These are phyloP conservation scores for Thraustochytrium sp. DNA, from an alignment of 352 stramenopile species.

Conservation along the genomic window DNA sequence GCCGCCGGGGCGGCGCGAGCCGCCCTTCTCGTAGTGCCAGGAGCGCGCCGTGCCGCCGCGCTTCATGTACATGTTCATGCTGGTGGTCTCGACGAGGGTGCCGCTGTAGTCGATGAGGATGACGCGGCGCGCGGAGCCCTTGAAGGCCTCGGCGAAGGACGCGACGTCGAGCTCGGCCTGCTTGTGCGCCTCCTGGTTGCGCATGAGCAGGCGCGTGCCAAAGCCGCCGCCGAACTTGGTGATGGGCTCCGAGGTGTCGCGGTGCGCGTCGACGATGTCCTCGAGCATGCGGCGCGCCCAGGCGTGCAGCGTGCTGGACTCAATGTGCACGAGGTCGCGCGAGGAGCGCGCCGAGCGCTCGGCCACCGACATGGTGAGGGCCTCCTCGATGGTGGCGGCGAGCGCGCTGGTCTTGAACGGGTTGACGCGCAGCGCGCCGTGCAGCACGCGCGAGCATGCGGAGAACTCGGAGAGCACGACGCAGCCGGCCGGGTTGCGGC, in stretches of 20 bases:
- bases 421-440: conserved; percentile 92
- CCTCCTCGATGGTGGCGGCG: conserved; percentile 61
- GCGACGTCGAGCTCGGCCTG: conserved; percentile 89
- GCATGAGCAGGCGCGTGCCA: conserved; percentile 57
- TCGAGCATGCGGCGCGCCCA: conserved; percentile 94
- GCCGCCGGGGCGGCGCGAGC: conserved; percentile 46
- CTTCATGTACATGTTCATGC: conserved; percentile 46
- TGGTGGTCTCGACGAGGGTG: conserved; percentile 76
- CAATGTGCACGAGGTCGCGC: conserved; percentile 84
- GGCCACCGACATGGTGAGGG: conserved; percentile 62
- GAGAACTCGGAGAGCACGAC: conserved; percentile 92
- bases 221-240: conserved; percentile 43
- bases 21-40: conserved; percentile 45
- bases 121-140: conserved; percentile 69
- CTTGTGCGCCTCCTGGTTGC: conserved; percentile 59
- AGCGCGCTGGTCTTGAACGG: conserved; percentile 91
- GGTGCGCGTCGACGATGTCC: conserved; percentile 90
- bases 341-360: conserved; percentile 57
- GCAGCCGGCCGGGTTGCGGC: conserved; percentile 55
- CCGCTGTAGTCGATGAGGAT: conserved; percentile 97
- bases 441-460: conserved; percentile 89
- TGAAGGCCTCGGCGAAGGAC: conserved; percentile 79
- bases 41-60: neutral
- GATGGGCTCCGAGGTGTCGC: conserved; percentile 68
- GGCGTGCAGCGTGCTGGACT: conserved; percentile 84